Evolutionary conservation across 805 yeast species (phyloP).

Genomic region (Candida mattraensis): DNA sequence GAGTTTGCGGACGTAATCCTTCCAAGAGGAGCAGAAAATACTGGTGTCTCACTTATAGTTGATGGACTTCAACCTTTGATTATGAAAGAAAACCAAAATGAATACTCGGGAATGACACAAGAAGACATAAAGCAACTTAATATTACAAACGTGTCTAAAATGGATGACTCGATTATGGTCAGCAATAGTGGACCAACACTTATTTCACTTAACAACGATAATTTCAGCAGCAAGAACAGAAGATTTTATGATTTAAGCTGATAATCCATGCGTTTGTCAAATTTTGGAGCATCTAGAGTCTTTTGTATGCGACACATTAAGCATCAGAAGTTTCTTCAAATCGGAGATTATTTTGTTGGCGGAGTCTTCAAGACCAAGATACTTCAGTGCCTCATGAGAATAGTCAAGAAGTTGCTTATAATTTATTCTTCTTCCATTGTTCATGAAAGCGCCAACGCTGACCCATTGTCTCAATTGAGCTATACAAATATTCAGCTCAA

Average conservation of each 20-base stretch:
- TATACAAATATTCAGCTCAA: conserved; percentile 68
- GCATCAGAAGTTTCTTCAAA: no score
- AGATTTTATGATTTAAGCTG: conserved; percentile 30
- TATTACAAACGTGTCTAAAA: conserved; percentile 1
- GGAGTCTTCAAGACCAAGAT: conserved; percentile 58
- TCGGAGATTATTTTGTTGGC: no score
- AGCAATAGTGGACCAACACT: conserved; percentile 25
- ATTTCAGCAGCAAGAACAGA: conserved; percentile 27
- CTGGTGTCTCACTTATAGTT: conserved; percentile 58
- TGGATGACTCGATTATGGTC: conserved; percentile 7
- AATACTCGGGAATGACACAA: conserved; percentile 2
- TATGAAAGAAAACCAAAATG: conserved; percentile 12
- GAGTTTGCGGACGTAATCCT: conserved; percentile 72
- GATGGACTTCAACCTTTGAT: conserved; percentile 56
- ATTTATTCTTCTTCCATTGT: conserved; percentile 54
- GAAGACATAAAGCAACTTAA: conserved; percentile 1
- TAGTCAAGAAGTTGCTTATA: no score
- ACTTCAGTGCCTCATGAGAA: no score
- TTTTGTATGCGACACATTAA: no score
- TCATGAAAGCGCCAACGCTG: conserved; percentile 51
- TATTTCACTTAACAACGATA: conserved; percentile 28
- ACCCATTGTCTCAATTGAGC: conserved; percentile 51
- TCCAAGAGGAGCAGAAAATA: conserved; percentile 65
- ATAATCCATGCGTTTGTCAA: no score
- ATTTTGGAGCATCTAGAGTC: no score